Evolutionary conservation across 2,329 filamentous ascomycete species (phyloP), one percentile per base, ranked within the genome.

Genomic region (Daldinia eschscholtzii): DNA sequence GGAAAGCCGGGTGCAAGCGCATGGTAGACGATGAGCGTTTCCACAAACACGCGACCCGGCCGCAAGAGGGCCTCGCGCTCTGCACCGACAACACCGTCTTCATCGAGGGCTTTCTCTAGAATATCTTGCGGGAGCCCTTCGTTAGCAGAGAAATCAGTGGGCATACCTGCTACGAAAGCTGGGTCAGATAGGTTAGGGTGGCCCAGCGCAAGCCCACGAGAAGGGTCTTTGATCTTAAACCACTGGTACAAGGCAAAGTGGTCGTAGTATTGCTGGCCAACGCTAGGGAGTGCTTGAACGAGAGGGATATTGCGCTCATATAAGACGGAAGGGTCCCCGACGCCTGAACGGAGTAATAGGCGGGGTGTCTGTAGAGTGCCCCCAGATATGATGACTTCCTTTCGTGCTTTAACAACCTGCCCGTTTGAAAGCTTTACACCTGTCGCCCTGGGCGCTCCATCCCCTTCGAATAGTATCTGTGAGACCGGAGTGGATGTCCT

Each of bases 291-390:
- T 13, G 77, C 63, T 10, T 77, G 73, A 20, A 77, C 75, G 44
- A 76, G 74, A 1, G 74, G 68, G 26, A 81, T 78, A 5, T 75
- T 74, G 6, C 79, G 73, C 48, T 78, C 76, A 1, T 74, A 35
- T 3, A 80, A 64, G 6, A 71, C 64, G 0, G 71, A 58, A 0
- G 48, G 53, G 0, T 76, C 74, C 0, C 78, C 78, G 28, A 80
- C 73, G 0, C 77, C 77, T 0, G 78, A 79, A 15, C 76, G 71
- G 70, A 78, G 66, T 2, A 79, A 63, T 0, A 79, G 42, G 41
- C 77, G 73, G 0, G 78, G 77, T 0, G 74, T 76, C n/a, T 71
- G 71, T 48, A 75, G 74, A 4, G 73, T 67, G 4, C 77, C 78
- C 0, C 74, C 70, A 6, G 74, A 73, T 10, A 78, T 37, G 30